Base-by-base conservation (phyloP, 2,329 filamentous ascomycete species). In the Phialocephala sp. region DNA sequence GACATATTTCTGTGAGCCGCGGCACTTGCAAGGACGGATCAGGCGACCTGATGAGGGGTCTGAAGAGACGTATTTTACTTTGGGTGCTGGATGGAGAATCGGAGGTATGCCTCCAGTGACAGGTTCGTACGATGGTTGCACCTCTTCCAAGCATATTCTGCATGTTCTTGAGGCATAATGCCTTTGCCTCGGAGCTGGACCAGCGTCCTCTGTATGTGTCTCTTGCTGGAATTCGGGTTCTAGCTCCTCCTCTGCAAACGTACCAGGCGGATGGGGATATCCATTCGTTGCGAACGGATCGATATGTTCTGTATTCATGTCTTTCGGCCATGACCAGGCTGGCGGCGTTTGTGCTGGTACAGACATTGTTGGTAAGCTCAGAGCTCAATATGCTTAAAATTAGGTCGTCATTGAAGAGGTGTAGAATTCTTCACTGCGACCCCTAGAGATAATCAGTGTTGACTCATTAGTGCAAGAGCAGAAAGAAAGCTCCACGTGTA, bases 1-100 rank as follows among this genome's bases (percentile, higher is more conserved):
- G 27, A 98, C 93, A 79, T 97, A 97, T 80, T 92, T 92, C 72
- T 94, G 92, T 45, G 91, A 92, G 60, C 95, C 95, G 80, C 92
- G 96, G 84, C 95, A 99, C 79, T 90, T 89, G 83, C 95, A 99
- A 41, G 95, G 95, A 62, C 91, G 91, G 72, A 98, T 86, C 35
- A 99, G 82, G 59, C 93, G 89, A 45, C 92, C 92, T 36, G 90
- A 85, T 69, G 89, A 84, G 8, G 88, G 84, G 70, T 92, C 91
- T 67, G 91, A 87, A 27, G 92, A 94, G 60, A 89, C 84, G 74
- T 97, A 97, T 22, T 83, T 82, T 55, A 90, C 87, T 59, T 83
- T 82, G 20, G 87, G 84, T 50, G 76, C 76, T 35, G 84, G 79
- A 69, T 88, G 84, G 52, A 91, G 77, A 60, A 88, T 83, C 27